These are phyloP conservation scores for Penicillium turbatum DNA, from an alignment of 495 filamentous ascomycete genomes.

Conservation along the genomic window DNA sequence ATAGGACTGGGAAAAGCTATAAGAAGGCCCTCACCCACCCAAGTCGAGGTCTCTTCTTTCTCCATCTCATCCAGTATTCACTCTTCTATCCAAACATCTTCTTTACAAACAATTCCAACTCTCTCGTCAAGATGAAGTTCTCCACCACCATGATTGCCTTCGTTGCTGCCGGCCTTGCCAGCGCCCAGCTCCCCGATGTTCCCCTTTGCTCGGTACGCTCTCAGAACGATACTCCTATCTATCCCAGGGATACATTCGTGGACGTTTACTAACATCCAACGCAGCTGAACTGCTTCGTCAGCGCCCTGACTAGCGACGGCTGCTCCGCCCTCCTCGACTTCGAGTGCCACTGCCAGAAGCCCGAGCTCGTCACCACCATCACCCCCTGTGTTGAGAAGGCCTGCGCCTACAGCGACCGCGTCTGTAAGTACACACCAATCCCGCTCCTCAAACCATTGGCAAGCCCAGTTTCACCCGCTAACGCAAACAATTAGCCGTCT, in stretches of 20 bases:
- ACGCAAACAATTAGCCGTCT: conserved; percentile 26
- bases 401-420: conserved; percentile 38
- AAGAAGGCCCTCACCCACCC: conserved; percentile 13
- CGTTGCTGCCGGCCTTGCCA: conserved; percentile 34
- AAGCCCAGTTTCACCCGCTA: not conserved
- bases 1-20: conserved; percentile 16
- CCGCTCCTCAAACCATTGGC: not conserved
- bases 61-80: conserved; percentile 19
- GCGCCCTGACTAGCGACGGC: conserved; percentile 37
- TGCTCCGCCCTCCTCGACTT: conserved; percentile 45
- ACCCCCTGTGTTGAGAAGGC: conserved; percentile 44
- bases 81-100: conserved; percentile 8
- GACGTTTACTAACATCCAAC: conserved; percentile 4
- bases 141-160: conserved; percentile 30
- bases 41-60: not conserved
- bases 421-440: conserved; percentile 20
- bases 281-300: conserved; percentile 45
- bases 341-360: conserved; percentile 49
- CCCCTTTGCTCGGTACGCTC: conserved; percentile 43
- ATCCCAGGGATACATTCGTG: too few species aligned
- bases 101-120: not conserved
- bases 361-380: conserved; percentile 34
- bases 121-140: conserved; percentile 39
- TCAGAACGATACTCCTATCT: not conserved
- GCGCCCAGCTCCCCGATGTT: conserved; percentile 39